A percentile compares a stretch with the other conserved stretches of the same genome.
These are phyloP conservation scores for Lentinula novae-zelandiae DNA, from an alignment of 1,284 basidiomycete species.

Conservation along the genomic window DNA sequence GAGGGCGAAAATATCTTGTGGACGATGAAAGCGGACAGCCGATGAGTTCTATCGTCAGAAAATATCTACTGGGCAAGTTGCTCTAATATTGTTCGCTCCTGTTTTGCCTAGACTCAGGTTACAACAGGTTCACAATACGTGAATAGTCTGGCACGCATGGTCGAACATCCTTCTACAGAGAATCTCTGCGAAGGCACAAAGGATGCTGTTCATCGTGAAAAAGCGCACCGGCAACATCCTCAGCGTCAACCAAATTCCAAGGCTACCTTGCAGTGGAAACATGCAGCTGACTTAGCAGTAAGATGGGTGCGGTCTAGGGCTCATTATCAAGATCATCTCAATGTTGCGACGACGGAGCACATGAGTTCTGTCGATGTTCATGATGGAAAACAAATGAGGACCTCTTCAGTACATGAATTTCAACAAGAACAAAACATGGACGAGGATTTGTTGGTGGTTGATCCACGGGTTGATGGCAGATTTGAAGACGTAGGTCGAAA, in stretches of 20 bases:
- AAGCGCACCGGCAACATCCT: conserved; percentile 26
- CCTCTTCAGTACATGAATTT: conserved; percentile 25
- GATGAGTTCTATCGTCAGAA: conserved; percentile 80
- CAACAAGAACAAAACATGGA: conserved; percentile 28
- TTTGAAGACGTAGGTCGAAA: conserved; percentile 53
- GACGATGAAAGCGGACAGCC: conserved; percentile 85
- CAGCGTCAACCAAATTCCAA: conserved; percentile 17
- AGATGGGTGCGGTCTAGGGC: conserved; percentile 43
- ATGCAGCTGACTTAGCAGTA: conserved; percentile 40
- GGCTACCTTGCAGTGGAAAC: conserved; percentile 45
- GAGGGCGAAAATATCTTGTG: conserved; percentile 66
- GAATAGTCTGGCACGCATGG: conserved; percentile 49
- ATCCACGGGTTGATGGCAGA: conserved; percentile 71
- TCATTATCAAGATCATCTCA: conserved; percentile 60
- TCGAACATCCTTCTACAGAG: conserved; percentile 23
- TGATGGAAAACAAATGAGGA: conserved; percentile 51
- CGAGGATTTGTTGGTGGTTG: conserved; percentile 60
- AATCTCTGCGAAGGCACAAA: conserved; percentile 40
- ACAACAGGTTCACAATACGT: conserved; percentile 62
- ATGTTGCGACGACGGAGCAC: conserved; percentile 63
- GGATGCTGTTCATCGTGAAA: conserved; percentile 39
- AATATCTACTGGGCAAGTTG: conserved; percentile 76
- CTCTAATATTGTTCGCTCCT: neutral
- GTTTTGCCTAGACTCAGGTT: neutral
- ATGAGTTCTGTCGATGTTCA: conserved; percentile 76